These are phyloP conservation scores for Colletotrichum endophyticum DNA, from an alignment of 2,329 filamentous ascomycete species.

Conservation along the genomic window DNA sequence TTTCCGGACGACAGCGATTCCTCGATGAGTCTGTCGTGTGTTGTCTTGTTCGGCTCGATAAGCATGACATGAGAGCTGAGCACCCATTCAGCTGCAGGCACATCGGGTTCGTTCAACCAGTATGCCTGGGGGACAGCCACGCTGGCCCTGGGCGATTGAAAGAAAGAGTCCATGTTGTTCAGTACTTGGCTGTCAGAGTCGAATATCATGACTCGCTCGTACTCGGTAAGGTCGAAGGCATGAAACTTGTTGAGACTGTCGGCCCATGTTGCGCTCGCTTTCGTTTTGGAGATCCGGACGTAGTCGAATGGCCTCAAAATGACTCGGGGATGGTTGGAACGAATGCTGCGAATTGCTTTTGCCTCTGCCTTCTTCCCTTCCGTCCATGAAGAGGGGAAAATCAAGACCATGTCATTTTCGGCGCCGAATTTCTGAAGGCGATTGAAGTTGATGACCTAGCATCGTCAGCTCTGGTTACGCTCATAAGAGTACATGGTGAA, in stretches of 20 bases:
- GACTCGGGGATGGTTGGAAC: not conserved
- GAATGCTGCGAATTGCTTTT: not conserved
- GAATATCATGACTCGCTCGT: slow-evolving; percentile 51
- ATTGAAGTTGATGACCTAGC: slow-evolving; percentile 51
- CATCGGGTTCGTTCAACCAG: slow-evolving; percentile 64
- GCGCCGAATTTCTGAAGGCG: slow-evolving; percentile 45
- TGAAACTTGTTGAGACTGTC: slow-evolving; percentile 71
- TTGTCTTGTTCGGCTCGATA: slow-evolving; percentile 47
- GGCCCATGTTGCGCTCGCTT: slow-evolving; percentile 57
- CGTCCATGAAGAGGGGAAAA: slow-evolving; percentile 42
- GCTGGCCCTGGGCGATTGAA: slow-evolving; percentile 64
- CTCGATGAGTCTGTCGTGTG: slow-evolving; percentile 41
- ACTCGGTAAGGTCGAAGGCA: slow-evolving; percentile 71
- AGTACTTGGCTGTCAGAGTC: slow-evolving; percentile 70
- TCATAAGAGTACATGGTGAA: not conserved
- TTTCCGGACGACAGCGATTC: slow-evolving; percentile 38
- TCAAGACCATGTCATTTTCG: slow-evolving; percentile 47
- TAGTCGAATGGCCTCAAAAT: slow-evolving; percentile 5
- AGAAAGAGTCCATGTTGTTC: slow-evolving; percentile 72
- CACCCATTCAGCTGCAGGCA: slow-evolving; percentile 42
- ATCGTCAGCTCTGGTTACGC: not conserved
- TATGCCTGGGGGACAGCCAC: slow-evolving; percentile 76
- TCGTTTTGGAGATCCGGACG: slow-evolving; percentile 4
- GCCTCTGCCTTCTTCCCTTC: not conserved
- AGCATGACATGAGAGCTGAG: slow-evolving; percentile 60